phyloP scores from a whole-genome alignment of 2,329 filamentous ascomycete genomes.

The Aspergillus niger region DNA sequence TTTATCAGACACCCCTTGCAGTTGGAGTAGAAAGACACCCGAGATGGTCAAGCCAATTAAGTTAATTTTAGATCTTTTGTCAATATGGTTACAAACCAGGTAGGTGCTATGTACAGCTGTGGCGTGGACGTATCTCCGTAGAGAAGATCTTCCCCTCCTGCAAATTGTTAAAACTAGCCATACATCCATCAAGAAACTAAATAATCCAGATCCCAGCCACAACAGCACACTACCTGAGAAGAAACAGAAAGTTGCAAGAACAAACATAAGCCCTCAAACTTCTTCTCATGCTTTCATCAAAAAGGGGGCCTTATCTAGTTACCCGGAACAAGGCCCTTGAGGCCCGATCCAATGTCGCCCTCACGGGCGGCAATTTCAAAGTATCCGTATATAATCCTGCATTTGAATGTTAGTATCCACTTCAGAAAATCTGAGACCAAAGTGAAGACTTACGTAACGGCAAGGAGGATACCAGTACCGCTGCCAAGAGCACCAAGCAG shows the following conservation, averaged over 20 bases:
- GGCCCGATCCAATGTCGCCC: constrained; percentile 78
- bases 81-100: constrained; percentile 41
- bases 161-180: constrained; percentile 17
- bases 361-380: constrained; percentile 99
- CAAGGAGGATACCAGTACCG: constrained; percentile 95
- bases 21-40: neutral
- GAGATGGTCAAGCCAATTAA: constrained; percentile 20
- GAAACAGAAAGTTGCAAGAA: constrained; percentile 30
- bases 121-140: constrained; percentile 16
- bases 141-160: constrained; percentile 11
- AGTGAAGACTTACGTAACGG: constrained; percentile 80
- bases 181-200: constrained; percentile 20
- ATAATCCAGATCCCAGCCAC: constrained; percentile 21
- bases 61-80: constrained; percentile 32
- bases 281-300: constrained; percentile 39
- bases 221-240: constrained; percentile 32
- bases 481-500: constrained; percentile 93
- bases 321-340: constrained; percentile 65
- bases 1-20: neutral
- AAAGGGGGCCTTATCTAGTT: constrained; percentile 37
- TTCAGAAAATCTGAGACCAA: neutral
- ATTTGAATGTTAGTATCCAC: constrained; percentile 32
- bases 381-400: constrained; percentile 97
- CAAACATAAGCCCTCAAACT: constrained; percentile 27
- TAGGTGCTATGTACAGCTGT: constrained; percentile 32